Conservation (phyloP, 2,329 filamentous ascomycete genomes). For the Arachnomyces sp. region DNA sequence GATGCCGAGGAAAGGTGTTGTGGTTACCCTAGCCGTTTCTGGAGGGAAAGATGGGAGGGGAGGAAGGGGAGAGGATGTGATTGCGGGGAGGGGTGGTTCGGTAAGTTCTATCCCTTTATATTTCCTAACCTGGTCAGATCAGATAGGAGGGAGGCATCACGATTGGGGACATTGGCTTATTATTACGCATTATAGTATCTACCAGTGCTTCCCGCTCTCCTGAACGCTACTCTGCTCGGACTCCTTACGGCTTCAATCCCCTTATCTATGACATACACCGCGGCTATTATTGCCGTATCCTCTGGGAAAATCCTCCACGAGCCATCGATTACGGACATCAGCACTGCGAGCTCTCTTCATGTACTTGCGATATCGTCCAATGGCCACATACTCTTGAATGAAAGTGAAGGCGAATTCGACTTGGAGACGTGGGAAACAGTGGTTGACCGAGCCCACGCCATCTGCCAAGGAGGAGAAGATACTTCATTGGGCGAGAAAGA, state of each 20-base stretch:
- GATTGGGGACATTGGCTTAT: neutral
- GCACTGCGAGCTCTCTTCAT: slow-evolving; percentile 62
- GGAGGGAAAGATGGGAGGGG: slow-evolving; percentile 25
- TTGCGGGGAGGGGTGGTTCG: slow-evolving; percentile 28
- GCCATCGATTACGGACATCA: slow-evolving; percentile 56
- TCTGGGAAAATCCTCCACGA: slow-evolving; percentile 43
- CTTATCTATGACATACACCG: slow-evolving; percentile 61
- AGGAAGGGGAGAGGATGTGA: slow-evolving; percentile 17
- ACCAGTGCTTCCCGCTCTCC: slow-evolving; percentile 66
- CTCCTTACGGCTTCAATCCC: slow-evolving; percentile 77
- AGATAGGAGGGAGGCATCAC: neutral
- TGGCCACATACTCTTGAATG: slow-evolving; percentile 63
- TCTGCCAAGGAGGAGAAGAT: slow-evolving; percentile 53
- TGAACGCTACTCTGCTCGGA: slow-evolving; percentile 70
- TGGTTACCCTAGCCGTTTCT: slow-evolving; percentile 33
- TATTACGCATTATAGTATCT: slow-evolving; percentile 51
- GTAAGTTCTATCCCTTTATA: slow-evolving; percentile 19
- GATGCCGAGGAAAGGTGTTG: slow-evolving; percentile 34
- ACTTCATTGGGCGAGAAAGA: slow-evolving; percentile 50
- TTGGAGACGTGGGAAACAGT: slow-evolving; percentile 67
- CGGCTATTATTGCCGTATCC: slow-evolving; percentile 55
- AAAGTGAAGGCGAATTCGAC: slow-evolving; percentile 74
- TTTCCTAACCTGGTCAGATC: neutral
- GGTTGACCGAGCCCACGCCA: slow-evolving; percentile 53
- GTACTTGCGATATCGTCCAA: slow-evolving; percentile 74